Conservation (phyloP, 169 alveolate genomes). For the Plasmodium yoelii region DNA sequence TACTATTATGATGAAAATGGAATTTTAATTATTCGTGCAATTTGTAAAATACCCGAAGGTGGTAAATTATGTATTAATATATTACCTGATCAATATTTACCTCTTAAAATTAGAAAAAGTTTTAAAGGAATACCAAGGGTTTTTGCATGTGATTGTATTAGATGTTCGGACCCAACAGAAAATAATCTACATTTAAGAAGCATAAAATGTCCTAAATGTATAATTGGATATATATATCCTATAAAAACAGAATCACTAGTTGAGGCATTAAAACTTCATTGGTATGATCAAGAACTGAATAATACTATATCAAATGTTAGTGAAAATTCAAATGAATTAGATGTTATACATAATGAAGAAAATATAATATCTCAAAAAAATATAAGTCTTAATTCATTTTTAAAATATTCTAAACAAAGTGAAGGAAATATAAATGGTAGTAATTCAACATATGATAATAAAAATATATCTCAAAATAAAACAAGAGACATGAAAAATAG, state of each 20-base stretch:
- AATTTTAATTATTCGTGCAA: slow-evolving; percentile 85
- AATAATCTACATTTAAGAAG: slow-evolving; percentile 83
- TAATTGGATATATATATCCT: slow-evolving; percentile 83
- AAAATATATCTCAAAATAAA: no score
- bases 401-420: background rate
- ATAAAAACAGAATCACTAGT: slow-evolving; percentile 37
- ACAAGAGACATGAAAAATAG: no score
- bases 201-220: slow-evolving; percentile 83
- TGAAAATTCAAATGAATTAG: background rate
- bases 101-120: slow-evolving; percentile 84
- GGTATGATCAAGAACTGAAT: slow-evolving; percentile 27
- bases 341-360: background rate
- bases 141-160: slow-evolving; percentile 85
- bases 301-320: background rate
- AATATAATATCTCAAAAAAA: background rate
- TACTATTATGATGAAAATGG: slow-evolving; percentile 85
- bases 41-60: slow-evolving; percentile 88
- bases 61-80: slow-evolving; percentile 85
- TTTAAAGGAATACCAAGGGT: slow-evolving; percentile 75
- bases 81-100: slow-evolving; percentile 87
- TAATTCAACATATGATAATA: background rate
- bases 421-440: background rate
- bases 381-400: no score
- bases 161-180: slow-evolving; percentile 86
- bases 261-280: slow-evolving; percentile 73